Evolutionary conservation across 192 early-diverging fungal genomes (phyloP).

Genomic region (Coemansia sp.): DNA sequence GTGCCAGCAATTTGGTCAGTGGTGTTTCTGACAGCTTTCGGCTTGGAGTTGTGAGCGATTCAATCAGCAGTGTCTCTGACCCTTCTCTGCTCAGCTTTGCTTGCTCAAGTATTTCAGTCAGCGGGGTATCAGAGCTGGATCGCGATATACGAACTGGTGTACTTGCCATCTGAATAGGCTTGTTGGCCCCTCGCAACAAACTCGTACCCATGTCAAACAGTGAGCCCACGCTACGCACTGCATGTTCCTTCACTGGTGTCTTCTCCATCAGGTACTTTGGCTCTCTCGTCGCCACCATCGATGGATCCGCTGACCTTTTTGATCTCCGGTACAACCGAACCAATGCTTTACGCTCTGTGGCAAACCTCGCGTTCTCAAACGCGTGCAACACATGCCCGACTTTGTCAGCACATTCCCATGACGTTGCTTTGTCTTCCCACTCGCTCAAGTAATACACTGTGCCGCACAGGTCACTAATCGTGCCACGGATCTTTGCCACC

Average conservation of each 20-base stretch:
- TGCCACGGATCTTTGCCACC: constrained; percentile 13
- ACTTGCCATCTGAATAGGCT: not conserved
- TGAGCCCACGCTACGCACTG: not conserved
- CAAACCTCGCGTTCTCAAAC: constrained; percentile 13
- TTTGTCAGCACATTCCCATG: constrained; percentile 21
- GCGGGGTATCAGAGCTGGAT: not conserved
- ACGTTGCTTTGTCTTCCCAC: constrained; percentile 24
- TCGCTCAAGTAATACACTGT: constrained; percentile 20
- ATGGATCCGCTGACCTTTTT: not conserved
- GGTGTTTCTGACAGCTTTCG: too few species aligned
- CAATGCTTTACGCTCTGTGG: constrained; percentile 13
- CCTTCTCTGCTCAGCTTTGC: not conserved
- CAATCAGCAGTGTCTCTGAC: too few species aligned
- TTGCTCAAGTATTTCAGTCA: not conserved
- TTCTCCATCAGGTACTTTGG: constrained; percentile 17
- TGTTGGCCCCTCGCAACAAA: not conserved
- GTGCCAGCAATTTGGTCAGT: too few species aligned
- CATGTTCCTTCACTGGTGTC: not conserved
- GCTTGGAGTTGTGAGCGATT: too few species aligned
- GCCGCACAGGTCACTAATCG: constrained; percentile 14
- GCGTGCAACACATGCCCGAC: constrained; percentile 11
- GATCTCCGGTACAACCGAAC: constrained; percentile 2
- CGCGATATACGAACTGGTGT: not conserved
- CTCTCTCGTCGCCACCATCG: constrained; percentile 14
- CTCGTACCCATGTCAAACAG: constrained; percentile 25